Percentiles rank a stretch among this genome's conserved stretches.
Conservation (phyloP, 2,329 filamentous ascomycete species). For the Juglanconis sp. region DNA sequence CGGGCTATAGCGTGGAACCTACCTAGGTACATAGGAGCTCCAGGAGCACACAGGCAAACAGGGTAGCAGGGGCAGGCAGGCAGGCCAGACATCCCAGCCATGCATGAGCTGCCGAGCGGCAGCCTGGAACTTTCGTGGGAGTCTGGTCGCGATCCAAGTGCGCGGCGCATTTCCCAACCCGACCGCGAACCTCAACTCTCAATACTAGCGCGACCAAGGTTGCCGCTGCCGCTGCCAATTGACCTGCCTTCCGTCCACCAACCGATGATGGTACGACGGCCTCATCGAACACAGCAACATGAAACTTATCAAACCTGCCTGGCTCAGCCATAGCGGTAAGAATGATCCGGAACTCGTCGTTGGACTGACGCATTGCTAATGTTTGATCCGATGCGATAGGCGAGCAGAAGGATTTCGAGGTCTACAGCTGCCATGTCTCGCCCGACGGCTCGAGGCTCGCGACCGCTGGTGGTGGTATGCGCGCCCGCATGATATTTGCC, state of each 20-base stretch:
- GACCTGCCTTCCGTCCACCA: not conserved
- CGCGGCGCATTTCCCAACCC: constrained; percentile 11
- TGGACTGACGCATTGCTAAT: constrained; percentile 19
- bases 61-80: not conserved
- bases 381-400: constrained; percentile 45
- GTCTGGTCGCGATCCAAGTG: not conserved
- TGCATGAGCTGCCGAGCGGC: constrained; percentile 1
- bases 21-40: not conserved
- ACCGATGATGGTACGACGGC: constrained; percentile 15
- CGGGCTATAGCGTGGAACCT: not conserved
- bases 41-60: too few relatives aligned
- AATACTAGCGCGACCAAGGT: not conserved
- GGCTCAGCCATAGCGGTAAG: constrained; percentile 88
- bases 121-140: constrained; percentile 8
- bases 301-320: constrained; percentile 91
- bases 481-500: not conserved
- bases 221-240: not conserved
- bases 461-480: constrained; percentile 84
- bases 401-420: constrained; percentile 97
- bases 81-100: not conserved
- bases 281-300: constrained; percentile 31
- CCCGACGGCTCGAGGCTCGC: constrained; percentile 89
- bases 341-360: constrained; percentile 12
- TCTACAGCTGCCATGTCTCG: constrained; percentile 97
- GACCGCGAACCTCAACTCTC: constrained; percentile 13